Base-by-base conservation (phyloP, 495 filamentous ascomycete species). In the Penicillium manginii region DNA sequence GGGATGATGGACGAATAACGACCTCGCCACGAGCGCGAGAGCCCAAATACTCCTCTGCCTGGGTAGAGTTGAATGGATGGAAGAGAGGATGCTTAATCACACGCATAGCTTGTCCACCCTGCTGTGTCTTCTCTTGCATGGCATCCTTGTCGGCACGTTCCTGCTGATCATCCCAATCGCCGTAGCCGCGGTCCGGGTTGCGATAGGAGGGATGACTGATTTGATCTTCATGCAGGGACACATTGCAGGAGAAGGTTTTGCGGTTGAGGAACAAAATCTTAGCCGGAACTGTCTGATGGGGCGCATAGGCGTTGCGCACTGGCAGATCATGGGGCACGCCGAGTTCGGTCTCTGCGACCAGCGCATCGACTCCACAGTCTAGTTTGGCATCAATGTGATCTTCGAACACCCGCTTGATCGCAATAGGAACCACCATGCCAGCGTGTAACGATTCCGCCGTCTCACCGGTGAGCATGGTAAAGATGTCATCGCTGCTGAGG, bases 11-110 rank as follows among this genome's bases (percentile, higher is more conserved):
- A 11, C 94, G 88, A 64, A 98, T 97, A 33, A 98, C 90, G 49
- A 94, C 90, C 64, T 98, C 96, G 21, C 94, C 94, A 3, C 86
- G 82, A 54, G 84, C 83, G 71, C 92, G 89, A 7, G 90, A 89
- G 19, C 91, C 91, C 8, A 98, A 78, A 72, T 89, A 97, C 72
- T 98, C 91, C 70, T 97, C 91, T 9, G 94, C 96, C 75, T 98
- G 94, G 2, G 86, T 86, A 22, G 91, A 83, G 73, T 96, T 97
- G 81, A 96, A 98, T 0, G 92, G 86, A 58, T 85, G 88, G 83
- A 98, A 98, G 0, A 97, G 81, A 3, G 94, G 94, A 70, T 98
- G 94, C 69, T 97, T 97, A 76, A 98, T 93, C 39, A 98, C 93
- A 63, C 94, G 84, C 73, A 93, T 90, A 8, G 90, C 88, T 33